Conservation (phyloP, 2,329 filamentous ascomycete species). For the Alternaria angustiovoidea region DNA sequence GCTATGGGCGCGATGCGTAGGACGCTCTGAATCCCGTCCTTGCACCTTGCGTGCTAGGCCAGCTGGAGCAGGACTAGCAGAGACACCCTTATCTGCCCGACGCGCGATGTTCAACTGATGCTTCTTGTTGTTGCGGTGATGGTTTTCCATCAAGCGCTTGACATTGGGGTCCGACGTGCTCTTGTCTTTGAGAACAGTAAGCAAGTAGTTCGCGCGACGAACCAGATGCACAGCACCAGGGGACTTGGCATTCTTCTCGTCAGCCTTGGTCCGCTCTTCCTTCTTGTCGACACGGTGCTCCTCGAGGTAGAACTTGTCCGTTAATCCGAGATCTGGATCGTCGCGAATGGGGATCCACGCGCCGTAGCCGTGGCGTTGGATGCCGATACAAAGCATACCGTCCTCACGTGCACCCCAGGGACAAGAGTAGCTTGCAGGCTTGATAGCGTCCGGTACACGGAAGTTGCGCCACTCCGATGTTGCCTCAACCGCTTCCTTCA, state of each 20-base stretch:
- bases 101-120: conserved; percentile 64
- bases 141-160: conserved; percentile 85
- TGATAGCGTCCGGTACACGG: conserved; percentile 88
- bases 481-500: conserved; percentile 75
- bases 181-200: conserved; percentile 93
- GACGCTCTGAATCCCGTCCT: conserved; percentile 49
- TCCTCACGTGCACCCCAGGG: conserved; percentile 93
- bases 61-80: conserved; percentile 73
- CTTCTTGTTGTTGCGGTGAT: conserved; percentile 95
- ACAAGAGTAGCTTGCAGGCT: conserved; percentile 89
- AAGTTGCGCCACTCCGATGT: conserved; percentile 77
- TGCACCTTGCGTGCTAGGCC: conserved; percentile 46
- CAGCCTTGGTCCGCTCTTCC: conserved; percentile 82
- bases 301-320: conserved; percentile 93
- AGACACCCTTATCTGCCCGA: conserved; percentile 65
- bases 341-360: conserved; percentile 96
- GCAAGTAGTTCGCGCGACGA: conserved; percentile 89
- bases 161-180: conserved; percentile 74
- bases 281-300: conserved; percentile 99
- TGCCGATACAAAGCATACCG: conserved; percentile 95
- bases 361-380: conserved; percentile 91
- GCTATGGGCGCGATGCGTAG: conserved; percentile 48
- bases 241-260: conserved; percentile 78
- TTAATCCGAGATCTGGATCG: conserved; percentile 83
- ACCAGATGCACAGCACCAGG: conserved; percentile 98